Base-by-base conservation (phyloP, 306 rosid species). In the Sophora flavescens region DNA sequence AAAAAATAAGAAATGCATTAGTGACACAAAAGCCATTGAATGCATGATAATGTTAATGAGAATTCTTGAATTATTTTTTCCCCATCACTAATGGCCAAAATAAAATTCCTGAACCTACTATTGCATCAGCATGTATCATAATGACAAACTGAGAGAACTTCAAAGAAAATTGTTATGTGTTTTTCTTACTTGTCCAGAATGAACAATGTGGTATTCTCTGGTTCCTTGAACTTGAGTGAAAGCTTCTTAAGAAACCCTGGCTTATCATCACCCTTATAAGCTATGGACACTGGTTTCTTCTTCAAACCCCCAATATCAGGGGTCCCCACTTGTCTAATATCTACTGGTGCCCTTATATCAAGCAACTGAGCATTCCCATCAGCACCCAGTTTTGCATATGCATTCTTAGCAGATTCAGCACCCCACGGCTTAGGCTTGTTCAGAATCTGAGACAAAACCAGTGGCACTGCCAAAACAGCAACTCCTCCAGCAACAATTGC, bases 101-200 rank as follows among this genome's bases (percentile, higher is more conserved):
- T 57, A 30, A 17, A 4, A 57, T 65, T 1, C 35, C 44, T 50
- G 65, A 74, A 44, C 17, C 50, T 28, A 4, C 33, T 0, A 42
- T 9, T 39, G 6, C 14, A 47, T 30, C 15, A 75, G 9, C 39
- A 72, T 17, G 28, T 6, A 63, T 10, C 64, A 63, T 1, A 45
- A 64, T 36, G 15, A 73, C 28, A 75, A 53, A 48, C 30, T 54
- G 0, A 71, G 5, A 70, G 57, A 58, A 51, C 16, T 12, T n/a
- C 17, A 76, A 72, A 64, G 14, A 39, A 64, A 59, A 76, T 44
- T 41, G 63, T 36, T 59, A 41, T 41, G n/a, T 12, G 39, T 60
- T 71, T 78, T 50, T 67, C 99, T 86, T 89, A 96, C 99, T 92
- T 96, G 93, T 96, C 99, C 33, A 96, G 86, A 82, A 96, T 79